Base-by-base conservation (phyloP, 805 yeast species). In the Nadsonia fulvescens region DNA sequence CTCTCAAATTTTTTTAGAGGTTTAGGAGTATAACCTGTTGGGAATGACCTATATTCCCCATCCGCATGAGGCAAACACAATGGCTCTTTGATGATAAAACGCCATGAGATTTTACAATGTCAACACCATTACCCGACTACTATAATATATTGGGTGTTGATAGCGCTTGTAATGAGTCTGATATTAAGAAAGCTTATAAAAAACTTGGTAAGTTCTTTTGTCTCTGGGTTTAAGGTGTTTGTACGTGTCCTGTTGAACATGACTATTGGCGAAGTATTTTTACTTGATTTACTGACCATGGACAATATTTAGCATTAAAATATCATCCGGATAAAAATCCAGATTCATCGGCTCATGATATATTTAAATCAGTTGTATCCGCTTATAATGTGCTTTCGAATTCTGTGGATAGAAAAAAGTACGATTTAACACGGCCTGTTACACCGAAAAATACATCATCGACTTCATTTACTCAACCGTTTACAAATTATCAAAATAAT, bases 251-350 rank as follows among this genome's bases (percentile, higher is more conserved):
- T n/a, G n/a, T n/a, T n/a, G n/a, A n/a, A n/a, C n/a, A n/a, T n/a
- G n/a, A n/a, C n/a, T n/a, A n/a, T n/a, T n/a, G n/a, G n/a, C n/a
- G n/a, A n/a, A n/a, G n/a, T n/a, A n/a, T n/a, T n/a, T n/a, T n/a
- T n/a, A n/a, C n/a, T n/a, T n/a, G n/a, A n/a, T n/a, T n/a, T n/a
- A n/a, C n/a, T n/a, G n/a, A n/a, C n/a, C 14, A 15, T 22, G n/a
- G 6, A n/a, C 34, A 28, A 35, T 45, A 17, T 10, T 22, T 40
- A 19, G 54, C 54, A 3, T 38, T 42, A 14, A 40, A 42, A 23
- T 52, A 51, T 32, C 70, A 64, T 35, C 70, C 70, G 4, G 70
- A 64, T 33, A 53, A 52, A 35, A 36, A 37, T 23, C 30, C 28
- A 6, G 44, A 40, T 18, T n/a, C n/a, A n/a, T n/a, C n/a, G n/a